Conservation (phyloP, 1,284 basidiomycete genomes). For the Mycena sp. region DNA sequence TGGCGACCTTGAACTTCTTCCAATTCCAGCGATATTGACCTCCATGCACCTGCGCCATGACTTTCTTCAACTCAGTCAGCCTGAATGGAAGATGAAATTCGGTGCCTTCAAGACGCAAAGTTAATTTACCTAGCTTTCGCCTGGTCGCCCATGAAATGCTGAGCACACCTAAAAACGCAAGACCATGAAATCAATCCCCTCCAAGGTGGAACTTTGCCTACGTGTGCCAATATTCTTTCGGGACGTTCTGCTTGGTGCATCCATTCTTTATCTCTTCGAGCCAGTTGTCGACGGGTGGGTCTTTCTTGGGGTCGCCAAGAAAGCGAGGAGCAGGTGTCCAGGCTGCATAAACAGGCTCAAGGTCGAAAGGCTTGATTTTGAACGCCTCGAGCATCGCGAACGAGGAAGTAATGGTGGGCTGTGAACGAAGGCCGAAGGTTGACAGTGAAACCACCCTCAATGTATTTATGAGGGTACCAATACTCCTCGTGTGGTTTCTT, state of each 20-base stretch:
- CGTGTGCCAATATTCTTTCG: slow-evolving; percentile 79
- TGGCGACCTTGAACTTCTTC: slow-evolving; percentile 81
- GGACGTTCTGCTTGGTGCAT: slow-evolving; percentile 73
- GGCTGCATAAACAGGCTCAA: slow-evolving; percentile 68
- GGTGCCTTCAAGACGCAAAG: background rate
- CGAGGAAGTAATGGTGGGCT: background rate
- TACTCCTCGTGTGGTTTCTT: slow-evolving; percentile 25
- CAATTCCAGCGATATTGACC: slow-evolving; percentile 82
- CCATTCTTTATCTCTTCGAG: slow-evolving; percentile 74
- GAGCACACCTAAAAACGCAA: slow-evolving; percentile 62
- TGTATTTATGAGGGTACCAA: slow-evolving; percentile 11
- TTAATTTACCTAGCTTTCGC: slow-evolving; percentile 61
- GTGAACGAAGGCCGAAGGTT: background rate
- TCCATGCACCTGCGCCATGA: slow-evolving; percentile 77
- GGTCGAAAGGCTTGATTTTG: slow-evolving; percentile 79
- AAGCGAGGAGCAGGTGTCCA: slow-evolving; percentile 76
- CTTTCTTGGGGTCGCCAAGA: slow-evolving; percentile 73
- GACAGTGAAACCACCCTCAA: background rate
- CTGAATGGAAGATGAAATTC: slow-evolving; percentile 46
- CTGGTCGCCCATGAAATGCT: slow-evolving; percentile 74
- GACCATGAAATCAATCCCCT: background rate
- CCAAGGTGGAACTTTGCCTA: slow-evolving; percentile 9
- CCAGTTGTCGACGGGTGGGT: slow-evolving; percentile 76
- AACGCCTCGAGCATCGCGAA: slow-evolving; percentile 72
- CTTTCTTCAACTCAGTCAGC: slow-evolving; percentile 74